Base-by-base conservation (phyloP, 1,284 basidiomycete genomes). In the Austroboletus sp. region DNA sequence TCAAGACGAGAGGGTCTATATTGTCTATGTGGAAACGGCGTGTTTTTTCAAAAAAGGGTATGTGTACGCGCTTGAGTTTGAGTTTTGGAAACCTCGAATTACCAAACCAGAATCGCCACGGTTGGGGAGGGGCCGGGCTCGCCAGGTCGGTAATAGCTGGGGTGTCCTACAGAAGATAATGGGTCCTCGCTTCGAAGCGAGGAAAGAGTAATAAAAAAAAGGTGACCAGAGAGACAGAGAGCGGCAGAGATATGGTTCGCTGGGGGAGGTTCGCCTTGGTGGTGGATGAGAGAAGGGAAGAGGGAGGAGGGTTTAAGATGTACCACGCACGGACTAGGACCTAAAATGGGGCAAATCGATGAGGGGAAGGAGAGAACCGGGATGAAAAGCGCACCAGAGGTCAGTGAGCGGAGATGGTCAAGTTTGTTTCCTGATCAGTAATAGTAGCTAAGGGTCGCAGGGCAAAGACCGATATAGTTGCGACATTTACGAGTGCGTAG, bases 241-340 rank as follows among this genome's bases (percentile, higher is more conserved):
- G 50, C 10, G 46, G 25, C 19, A 51, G 46, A 21, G 10, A 10
- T 9, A 21, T 1, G 12, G 13, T 40, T 48, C 45, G 70, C 62
- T 78, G 77, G 85, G 70, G 85, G 84, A 68, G 85, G 85, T 79
- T 87, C 82, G 62, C 85, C 85, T 87, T 52, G 25, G 53, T 51
- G 46, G 45, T 40, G 40, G 51, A 45, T 64, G 53, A 63, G 55
- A 30, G 45, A 55, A 30, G 45, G 33, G 38, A 31, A 31, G 31
- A 23, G 35, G 34, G 9, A n/a, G 46, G 50, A 44, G 49, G 48
- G 15, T 39, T 45, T 48, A 49, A 50, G 37, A 66, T 75, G 44
- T 53, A 85, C 85, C 85, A 76, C 84, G 74, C 60, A 87, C 78
- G 51, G 79, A 82, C 66, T 80, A 80, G 84, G 83, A 86, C 85